phyloP scores from a whole-genome alignment of 371 early-diverging fungal species.

The Batkoa obscura region DNA sequence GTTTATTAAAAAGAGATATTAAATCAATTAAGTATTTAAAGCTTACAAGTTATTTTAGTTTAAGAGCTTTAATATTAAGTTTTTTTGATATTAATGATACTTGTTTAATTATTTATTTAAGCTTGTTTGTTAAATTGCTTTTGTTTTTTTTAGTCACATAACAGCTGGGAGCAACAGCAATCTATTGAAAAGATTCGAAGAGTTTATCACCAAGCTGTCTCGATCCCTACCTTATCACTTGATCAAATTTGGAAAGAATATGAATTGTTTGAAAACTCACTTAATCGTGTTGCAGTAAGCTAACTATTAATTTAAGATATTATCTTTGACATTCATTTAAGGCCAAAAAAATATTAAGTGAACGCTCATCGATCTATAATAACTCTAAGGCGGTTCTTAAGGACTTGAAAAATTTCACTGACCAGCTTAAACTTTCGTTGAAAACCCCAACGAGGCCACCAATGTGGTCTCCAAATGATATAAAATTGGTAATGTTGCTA shows the following conservation, averaged over 20 bases:
- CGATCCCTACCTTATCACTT: slow-evolving; percentile 63
- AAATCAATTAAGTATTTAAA: neutral
- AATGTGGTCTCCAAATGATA: slow-evolving; percentile 54
- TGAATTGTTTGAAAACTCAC: slow-evolving; percentile 76
- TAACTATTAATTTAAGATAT: neutral
- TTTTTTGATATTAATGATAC: neutral
- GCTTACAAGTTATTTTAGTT: neutral
- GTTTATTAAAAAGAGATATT: too few species aligned
- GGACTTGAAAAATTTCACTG: slow-evolving; percentile 55
- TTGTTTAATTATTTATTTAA: neutral
- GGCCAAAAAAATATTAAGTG: slow-evolving; percentile 76
- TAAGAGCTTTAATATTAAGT: neutral
- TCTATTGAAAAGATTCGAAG: slow-evolving; percentile 72
- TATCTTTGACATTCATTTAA: slow-evolving; percentile 6
- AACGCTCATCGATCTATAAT: slow-evolving; percentile 78
- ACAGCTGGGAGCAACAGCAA: slow-evolving; percentile 76
- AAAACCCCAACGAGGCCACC: slow-evolving; percentile 49
- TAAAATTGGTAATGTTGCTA: slow-evolving; percentile 32
- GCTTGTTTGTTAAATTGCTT: neutral
- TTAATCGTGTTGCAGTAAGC: slow-evolving; percentile 59
- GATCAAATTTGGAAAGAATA: slow-evolving; percentile 91
- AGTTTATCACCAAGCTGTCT: slow-evolving; percentile 66
- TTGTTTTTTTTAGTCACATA: slow-evolving; percentile 23
- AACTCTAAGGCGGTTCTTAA: slow-evolving; percentile 71
- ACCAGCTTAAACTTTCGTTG: slow-evolving; percentile 30